Percentiles rank a stretch among this genome's conserved stretches.
Conservation (phyloP, 1,284 basidiomycete species). For the Agaricales sp. region DNA sequence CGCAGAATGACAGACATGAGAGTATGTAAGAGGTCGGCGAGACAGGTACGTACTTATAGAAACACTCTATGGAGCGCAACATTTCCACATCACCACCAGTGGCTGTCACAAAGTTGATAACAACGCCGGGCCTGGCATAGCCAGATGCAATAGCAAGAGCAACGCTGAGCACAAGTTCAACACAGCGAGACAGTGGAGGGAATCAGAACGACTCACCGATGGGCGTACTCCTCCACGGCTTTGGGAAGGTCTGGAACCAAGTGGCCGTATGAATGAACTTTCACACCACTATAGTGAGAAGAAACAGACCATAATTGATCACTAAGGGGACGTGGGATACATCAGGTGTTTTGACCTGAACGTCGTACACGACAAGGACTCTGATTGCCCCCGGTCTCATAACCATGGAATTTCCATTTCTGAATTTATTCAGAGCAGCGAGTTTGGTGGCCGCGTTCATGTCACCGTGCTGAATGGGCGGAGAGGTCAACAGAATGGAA, state of each 20-base stretch:
- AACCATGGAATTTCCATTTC: constrained; percentile 42
- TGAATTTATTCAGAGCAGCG: constrained; percentile 75
- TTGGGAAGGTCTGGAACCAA: constrained; percentile 71
- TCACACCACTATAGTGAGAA: constrained; percentile 2
- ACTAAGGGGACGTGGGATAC: constrained; percentile 85
- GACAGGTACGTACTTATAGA: constrained; percentile 68
- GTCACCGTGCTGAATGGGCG: constrained; percentile 57
- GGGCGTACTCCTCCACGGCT: constrained; percentile 92
- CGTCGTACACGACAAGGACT: constrained; percentile 85
- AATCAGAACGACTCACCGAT: constrained; percentile 45
- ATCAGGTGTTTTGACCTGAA: constrained; percentile 82
- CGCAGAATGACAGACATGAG: constrained; percentile 5
- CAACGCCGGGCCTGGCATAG: constrained; percentile 76
- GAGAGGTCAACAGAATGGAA: constrained; percentile 7
- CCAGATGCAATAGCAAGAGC: constrained; percentile 73
- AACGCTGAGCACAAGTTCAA: constrained; percentile 33
- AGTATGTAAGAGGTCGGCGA: too few relatives aligned
- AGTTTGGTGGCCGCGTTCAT: constrained; percentile 78
- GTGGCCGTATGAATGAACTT: constrained; percentile 3
- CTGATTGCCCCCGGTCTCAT: constrained; percentile 55
- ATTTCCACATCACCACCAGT: constrained; percentile 96
- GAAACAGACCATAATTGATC: constrained; percentile 73
- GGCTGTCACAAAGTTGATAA: constrained; percentile 93
- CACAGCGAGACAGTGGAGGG: not conserved
- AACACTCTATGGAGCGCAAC: constrained; percentile 95